A percentile compares a stretch with the other conserved stretches of the same genome.
Evolutionary conservation across 1,284 basidiomycete genomes (phyloP).

Genomic region (Cutaneotrichosporon cyanovorans): DNA sequence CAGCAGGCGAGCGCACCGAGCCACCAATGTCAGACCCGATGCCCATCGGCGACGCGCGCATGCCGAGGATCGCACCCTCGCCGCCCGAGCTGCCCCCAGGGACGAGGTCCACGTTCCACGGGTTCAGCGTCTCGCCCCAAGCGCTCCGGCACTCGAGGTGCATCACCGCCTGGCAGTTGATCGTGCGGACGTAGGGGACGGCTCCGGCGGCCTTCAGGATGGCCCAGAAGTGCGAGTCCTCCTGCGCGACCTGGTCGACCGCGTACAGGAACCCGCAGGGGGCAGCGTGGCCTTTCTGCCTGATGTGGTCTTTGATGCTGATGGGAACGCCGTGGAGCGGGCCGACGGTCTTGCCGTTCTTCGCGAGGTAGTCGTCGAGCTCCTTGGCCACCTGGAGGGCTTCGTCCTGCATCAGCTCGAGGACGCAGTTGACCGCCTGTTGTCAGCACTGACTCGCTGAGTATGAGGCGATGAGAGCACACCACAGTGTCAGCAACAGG

Average conservation of each 20-base stretch:
- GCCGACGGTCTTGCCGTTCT: conserved; percentile 41
- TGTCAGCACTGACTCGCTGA: no score
- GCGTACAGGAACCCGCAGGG: conserved; percentile 16
- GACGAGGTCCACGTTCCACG: conserved; percentile 42
- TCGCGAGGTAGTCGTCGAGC: conserved; percentile 53
- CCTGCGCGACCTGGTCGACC: conserved; percentile 7
- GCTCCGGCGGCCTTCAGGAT: conserved; percentile 64
- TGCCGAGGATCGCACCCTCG: conserved; percentile 58
- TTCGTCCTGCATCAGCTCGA: conserved; percentile 59
- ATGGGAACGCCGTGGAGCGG: conserved; percentile 50
- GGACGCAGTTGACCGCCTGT: conserved; percentile 55
- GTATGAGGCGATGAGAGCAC: background rate
- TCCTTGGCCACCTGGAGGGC: conserved; percentile 54
- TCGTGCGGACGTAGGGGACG: conserved; percentile 65
- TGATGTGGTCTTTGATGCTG: conserved; percentile 25
- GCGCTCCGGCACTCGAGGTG: conserved; percentile 14
- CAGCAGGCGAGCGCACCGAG: conserved; percentile 22
- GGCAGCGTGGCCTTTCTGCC: conserved; percentile 30
- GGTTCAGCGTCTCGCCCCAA: conserved; percentile 39
- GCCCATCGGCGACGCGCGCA: conserved; percentile 55
- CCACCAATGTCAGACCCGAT: conserved; percentile 51
- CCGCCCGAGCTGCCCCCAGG: conserved; percentile 58
- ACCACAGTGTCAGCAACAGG: background rate
- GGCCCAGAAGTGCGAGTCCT: conserved; percentile 19
- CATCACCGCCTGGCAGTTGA: conserved; percentile 39